Base-by-base conservation (phyloP, 164 flowering plant genomes). In the Piper betle region DNA sequence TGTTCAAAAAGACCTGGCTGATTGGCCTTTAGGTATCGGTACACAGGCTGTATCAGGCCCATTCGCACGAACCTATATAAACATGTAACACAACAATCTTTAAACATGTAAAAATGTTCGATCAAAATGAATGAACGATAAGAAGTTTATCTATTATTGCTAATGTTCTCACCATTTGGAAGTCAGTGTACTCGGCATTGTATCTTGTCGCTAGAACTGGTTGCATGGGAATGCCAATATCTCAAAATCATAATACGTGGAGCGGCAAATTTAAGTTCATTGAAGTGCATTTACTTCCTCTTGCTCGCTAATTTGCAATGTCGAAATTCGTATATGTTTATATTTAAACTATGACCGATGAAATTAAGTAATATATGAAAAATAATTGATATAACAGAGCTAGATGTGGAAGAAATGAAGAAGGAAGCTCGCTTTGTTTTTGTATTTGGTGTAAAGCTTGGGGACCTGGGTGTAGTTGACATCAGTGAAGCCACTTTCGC, bases 201-300 rank as follows among this genome's bases (percentile, higher is more conserved):
- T 65, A 93, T 74, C 86, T 83, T 52, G 33, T 25, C 33, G 2
- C 33, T 25, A 25, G 33, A 25, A 25, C 33, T 25, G 33, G 33
- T 25, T 25, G 79, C 99, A 93, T 0, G 99, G 99, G 74, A 93
- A 93, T 37, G 99, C 97, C 78, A 93, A 76, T 55, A 93, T 72
- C 72, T 90, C 97, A 13, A 93, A 67, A 71, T 88, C 99, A 90
- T 75, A 63, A 63, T 25, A 25, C 33, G 33, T 25, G 33, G 33
- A 25, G 33, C 33, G 33, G 33, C 33, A 2, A 25, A 25, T 25
- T 25, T 25, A 25, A 25, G 33, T 25, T 25, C 33, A 25, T 25
- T 2, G 33, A 25, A 1, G 33, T 25, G 33, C 33, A 25, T 25
- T 25, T 25, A 25, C 33, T 25, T 25, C 33, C 33, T 25, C 33